Conservation (phyloP, 176 grass and related monocot species). For the Paspalum vaginatum region DNA sequence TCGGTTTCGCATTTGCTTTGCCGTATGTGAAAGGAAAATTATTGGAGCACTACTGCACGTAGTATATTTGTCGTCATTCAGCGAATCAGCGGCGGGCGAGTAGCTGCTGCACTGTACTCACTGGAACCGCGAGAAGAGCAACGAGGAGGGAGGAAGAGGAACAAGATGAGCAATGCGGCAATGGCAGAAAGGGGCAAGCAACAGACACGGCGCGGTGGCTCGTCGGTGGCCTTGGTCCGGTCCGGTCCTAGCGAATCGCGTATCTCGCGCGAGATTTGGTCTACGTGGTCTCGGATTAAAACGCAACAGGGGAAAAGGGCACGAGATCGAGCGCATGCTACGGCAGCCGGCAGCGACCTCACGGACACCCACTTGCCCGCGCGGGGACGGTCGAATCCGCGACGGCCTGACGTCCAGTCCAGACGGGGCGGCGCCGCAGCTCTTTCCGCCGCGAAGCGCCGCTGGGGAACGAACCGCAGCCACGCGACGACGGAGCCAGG, state of each 20-base stretch:
- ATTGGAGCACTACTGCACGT: no score
- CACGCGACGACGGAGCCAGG: background rate
- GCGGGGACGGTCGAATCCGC: background rate
- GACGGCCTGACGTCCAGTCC: background rate
- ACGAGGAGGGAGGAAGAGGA: no score
- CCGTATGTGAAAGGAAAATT: background rate
- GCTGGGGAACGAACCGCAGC: background rate
- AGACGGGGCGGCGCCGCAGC: no score
- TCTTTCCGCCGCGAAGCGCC: constrained; percentile 23
- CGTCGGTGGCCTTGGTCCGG: background rate
- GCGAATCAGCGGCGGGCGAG: no score
- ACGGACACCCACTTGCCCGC: constrained; percentile 14
- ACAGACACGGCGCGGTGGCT: background rate
- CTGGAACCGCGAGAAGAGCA: no score
- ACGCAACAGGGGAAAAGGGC: background rate
- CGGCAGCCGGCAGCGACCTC: no score
- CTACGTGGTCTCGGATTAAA: constrained; percentile 20
- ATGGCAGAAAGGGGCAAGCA: background rate
- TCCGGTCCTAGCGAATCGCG: background rate
- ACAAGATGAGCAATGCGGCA: no score
- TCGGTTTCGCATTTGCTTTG: background rate
- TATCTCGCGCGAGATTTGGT: background rate
- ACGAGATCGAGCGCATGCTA: background rate
- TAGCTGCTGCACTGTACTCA: no score
- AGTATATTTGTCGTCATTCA: no score